phyloP scores from a whole-genome alignment of 805 yeast genomes.

The Wickerhamiella allomyrinae region DNA sequence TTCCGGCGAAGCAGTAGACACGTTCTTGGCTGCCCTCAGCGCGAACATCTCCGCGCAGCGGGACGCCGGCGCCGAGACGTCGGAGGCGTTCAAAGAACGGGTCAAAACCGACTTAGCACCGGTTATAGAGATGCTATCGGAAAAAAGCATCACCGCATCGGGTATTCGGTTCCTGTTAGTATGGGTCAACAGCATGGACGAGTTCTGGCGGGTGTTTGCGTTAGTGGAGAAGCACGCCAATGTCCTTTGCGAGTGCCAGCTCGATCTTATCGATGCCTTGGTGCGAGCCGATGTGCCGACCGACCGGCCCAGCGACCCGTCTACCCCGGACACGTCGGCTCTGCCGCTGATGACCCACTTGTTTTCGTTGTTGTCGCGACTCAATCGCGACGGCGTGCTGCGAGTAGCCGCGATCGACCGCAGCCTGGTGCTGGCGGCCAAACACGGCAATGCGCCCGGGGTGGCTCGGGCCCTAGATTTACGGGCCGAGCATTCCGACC shows the following conservation, averaged over 20 bases:
- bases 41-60: conserved; percentile 10
- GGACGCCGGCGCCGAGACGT: conserved; percentile 9
- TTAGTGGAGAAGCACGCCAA: conserved; percentile 11
- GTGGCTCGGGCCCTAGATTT: conserved; percentile 15
- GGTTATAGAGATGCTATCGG: conserved; percentile 11
- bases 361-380: conserved; percentile 8
- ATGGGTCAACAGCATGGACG: conserved; percentile 15
- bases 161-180: conserved; percentile 17
- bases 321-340: not conserved
- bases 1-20: conserved; percentile 14
- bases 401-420: conserved; percentile 1
- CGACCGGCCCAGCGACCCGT: not conserved
- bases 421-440: conserved; percentile 12
- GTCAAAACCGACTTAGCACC: conserved; percentile 11
- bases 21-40: conserved; percentile 14
- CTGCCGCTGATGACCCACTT: conserved; percentile 1
- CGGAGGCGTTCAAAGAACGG: conserved; percentile 10
- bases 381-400: not conserved
- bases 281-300: conserved; percentile 8
- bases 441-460: conserved; percentile 19
- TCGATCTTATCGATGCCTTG: conserved; percentile 12
- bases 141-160: conserved; percentile 15
- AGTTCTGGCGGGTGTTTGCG: conserved; percentile 18
- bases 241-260: conserved; percentile 19
- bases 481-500: conserved; percentile 5